Evolutionary conservation across 176 grass and related monocot species (phyloP), one percentile per base, ranked within the genome.

Genomic region (Calamus simplicifolius): DNA sequence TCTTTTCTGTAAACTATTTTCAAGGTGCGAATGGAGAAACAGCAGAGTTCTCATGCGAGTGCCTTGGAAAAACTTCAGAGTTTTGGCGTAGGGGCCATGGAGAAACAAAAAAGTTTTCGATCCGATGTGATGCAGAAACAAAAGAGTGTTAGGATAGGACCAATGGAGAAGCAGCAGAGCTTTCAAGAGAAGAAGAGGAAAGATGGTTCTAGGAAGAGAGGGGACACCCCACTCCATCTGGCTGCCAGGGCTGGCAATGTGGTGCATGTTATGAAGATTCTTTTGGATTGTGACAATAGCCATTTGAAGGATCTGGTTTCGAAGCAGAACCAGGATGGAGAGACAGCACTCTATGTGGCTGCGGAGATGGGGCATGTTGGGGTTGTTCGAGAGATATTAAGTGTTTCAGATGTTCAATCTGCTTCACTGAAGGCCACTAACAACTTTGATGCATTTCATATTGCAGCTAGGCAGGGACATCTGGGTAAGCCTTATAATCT

Each of bases 181-280:
- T 81, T 80, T 83, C 87, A 90, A 64, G 84, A 88, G 62, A 83
- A 64, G 73, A 85, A 80, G 77, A 83, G 25, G 64, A 90, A 75
- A 79, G 83, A 90, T 25, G 87, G 86, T 58, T 83, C 83, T 27
- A 87, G 91, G 27, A 96, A 96, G 75, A 70, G 78, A 65, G 91
- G 91, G 18, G 86, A 96, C 68, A 81, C 75, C 0, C 13, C 16
- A 12, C 78, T 96, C 60, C 91, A 96, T 71, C 74, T 90, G 3
- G 86, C 91, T 3, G 82, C 91, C 2, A 82, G 91, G 48, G 86
- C 91, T 69, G 68, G 54, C 55, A 59, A 59, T 31, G 25, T 54
- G 26, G 43, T 50, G 55, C 21, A 28, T 59, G 56, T 29, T 10
- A 19, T 28, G 43, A 59, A 50, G 68, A 70, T 70, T 26, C 56